Conservation (phyloP, 495 filamentous ascomycete genomes). For the Hypoxylon fuscum region DNA sequence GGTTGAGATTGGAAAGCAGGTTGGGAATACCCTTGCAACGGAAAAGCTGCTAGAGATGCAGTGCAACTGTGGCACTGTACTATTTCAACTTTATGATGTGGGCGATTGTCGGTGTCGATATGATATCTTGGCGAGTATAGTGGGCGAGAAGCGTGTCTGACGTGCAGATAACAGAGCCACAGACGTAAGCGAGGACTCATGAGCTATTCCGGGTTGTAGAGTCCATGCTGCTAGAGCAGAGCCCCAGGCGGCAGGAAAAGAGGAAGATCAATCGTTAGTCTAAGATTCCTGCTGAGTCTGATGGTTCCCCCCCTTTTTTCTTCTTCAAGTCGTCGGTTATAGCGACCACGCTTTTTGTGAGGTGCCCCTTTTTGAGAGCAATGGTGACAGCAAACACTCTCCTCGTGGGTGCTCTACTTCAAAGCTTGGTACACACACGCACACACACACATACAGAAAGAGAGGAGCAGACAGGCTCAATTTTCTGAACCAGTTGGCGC, state of each 20-base stretch:
- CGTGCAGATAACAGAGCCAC: slow-evolving; percentile 29
- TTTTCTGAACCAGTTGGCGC: slow-evolving; percentile 20
- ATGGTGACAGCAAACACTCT: slow-evolving; percentile 13
- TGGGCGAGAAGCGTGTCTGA: slow-evolving; percentile 26
- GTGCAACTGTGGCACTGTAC: slow-evolving; percentile 37
- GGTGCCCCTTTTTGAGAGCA: slow-evolving; percentile 5
- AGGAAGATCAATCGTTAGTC: slow-evolving; percentile 9
- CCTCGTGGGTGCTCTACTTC: slow-evolving; percentile 14
- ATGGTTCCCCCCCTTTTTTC: slow-evolving; percentile 1
- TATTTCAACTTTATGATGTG: slow-evolving; percentile 28
- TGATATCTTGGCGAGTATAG: slow-evolving; percentile 17
- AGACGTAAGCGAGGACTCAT: slow-evolving; percentile 28
- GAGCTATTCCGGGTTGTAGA: slow-evolving; percentile 16
- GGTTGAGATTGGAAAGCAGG: slow-evolving; percentile 30
- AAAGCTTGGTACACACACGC: slow-evolving; percentile 18
- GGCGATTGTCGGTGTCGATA: slow-evolving; percentile 19
- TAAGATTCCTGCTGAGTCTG: slow-evolving; percentile 6
- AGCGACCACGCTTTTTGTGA: slow-evolving; percentile 8
- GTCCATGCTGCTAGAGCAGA: slow-evolving; percentile 16
- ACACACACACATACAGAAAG: no score
- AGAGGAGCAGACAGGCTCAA: slow-evolving; percentile 19
- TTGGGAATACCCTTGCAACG: slow-evolving; percentile 34
- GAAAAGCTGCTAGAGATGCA: slow-evolving; percentile 28
- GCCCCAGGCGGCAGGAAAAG: slow-evolving; percentile 4
- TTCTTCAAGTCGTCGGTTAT: slow-evolving; percentile 19